Percentiles rank a stretch among this genome's conserved stretches.
Evolutionary conservation across 306 rosid genomes (phyloP).

Genomic region (Hippophae rhamnoides): DNA sequence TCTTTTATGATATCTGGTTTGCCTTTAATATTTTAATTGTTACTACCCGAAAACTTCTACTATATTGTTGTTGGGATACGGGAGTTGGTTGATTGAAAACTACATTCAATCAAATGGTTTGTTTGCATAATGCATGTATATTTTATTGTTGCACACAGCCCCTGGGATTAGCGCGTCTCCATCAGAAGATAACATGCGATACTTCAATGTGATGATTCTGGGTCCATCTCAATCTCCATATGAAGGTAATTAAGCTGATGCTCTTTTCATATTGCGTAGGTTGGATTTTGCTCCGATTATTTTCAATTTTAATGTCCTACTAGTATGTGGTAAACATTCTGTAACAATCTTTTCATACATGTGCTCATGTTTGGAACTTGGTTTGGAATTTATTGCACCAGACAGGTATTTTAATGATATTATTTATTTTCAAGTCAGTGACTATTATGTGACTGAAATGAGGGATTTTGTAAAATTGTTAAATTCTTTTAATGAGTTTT

Average conservation of each 20-base stretch:
- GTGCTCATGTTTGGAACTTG: background rate
- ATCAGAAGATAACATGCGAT: constrained; percentile 32
- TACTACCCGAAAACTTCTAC: background rate
- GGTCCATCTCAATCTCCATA: constrained; percentile 33
- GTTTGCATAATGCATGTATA: background rate
- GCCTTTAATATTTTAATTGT: background rate
- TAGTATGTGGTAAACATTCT: background rate
- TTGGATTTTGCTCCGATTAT: background rate
- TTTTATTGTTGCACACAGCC: constrained; percentile 10
- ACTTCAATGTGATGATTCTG: constrained; percentile 32
- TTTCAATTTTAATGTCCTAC: background rate
- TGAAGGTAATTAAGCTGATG: constrained; percentile 14
- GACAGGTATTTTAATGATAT: background rate
- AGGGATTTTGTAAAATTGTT: no score
- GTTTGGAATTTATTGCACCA: background rate
- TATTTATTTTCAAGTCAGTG: background rate
- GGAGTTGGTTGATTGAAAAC: background rate
- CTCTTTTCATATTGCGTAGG: background rate
- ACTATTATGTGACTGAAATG: background rate
- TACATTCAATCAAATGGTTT: background rate
- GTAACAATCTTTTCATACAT: background rate
- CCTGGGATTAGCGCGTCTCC: constrained; percentile 34
- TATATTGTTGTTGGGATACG: background rate
- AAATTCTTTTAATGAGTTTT: no score
- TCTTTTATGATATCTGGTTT: background rate